phyloP scores from a whole-genome alignment of 2,329 filamentous ascomycete species.

The Fusarium sp. region DNA sequence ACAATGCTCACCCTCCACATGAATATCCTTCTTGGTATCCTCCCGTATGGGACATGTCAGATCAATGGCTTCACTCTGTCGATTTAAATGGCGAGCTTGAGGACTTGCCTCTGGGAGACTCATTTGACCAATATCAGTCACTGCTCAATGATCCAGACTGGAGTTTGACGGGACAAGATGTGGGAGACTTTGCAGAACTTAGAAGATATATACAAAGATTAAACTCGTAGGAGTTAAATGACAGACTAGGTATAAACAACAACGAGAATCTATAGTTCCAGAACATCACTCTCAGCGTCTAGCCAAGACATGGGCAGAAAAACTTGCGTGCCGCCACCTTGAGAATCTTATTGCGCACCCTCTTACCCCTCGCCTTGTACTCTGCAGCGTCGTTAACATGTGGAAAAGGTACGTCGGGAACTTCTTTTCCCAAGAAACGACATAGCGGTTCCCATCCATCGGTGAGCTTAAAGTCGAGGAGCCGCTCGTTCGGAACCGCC shows the following conservation, averaged over 20 bases:
- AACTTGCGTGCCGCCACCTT: not conserved
- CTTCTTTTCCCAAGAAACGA: slow-evolving; percentile 47
- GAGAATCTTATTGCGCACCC: slow-evolving; percentile 5
- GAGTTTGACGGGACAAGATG: slow-evolving; percentile 5
- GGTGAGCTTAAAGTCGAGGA: slow-evolving; percentile 47
- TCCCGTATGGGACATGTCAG: not conserved
- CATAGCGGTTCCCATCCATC: slow-evolving; percentile 52
- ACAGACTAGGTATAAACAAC: too few species aligned
- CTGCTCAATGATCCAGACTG: slow-evolving; percentile 6
- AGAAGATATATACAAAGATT: slow-evolving; percentile 3
- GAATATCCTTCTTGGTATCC: not conserved
- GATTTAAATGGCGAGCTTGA: not conserved
- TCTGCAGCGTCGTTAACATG: slow-evolving; percentile 41
- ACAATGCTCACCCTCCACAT: not conserved
- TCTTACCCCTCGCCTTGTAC: not conserved
- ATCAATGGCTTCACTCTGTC: not conserved
- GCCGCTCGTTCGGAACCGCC: slow-evolving; percentile 30
- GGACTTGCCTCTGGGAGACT: not conserved
- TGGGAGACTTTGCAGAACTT: slow-evolving; percentile 12
- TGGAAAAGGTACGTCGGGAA: slow-evolving; percentile 46
- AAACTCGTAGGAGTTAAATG: not conserved
- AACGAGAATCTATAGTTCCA: too few species aligned
- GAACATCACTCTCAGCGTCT: not conserved
- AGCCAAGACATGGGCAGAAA: slow-evolving; percentile 5
- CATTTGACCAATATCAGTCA: slow-evolving; percentile 4